Evolutionary conservation across 768 basidiomycete species (phyloP), one percentile per base, ranked within the genome.

Genomic region (Hemileccinum rubropunctum): DNA sequence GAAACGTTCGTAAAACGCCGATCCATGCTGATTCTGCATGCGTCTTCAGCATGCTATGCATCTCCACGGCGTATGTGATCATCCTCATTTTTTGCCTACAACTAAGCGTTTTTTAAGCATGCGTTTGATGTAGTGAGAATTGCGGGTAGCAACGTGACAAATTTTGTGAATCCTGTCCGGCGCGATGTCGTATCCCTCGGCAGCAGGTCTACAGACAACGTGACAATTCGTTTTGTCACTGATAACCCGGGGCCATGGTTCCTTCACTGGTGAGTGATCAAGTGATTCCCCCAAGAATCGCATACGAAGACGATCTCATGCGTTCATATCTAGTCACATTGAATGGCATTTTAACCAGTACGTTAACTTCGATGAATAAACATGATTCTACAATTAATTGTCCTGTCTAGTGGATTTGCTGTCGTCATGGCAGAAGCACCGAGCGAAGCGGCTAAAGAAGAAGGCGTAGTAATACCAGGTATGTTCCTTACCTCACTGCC

Each of bases 241-340:
- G 78, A 85, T 56, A 86, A 86, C 63, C 74, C 83, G 3, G 84
- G 83, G 10, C 76, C 77, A 8, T 82, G 80, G 76, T 67, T 75
- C 58, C 56, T 75, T 35, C 75, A 75, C 53, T 76, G 61, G 60
- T 62, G 40, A 53, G 50, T 11, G 12, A 14, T 27, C 4, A 28
- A 9, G 27, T 28, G 4, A 5, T 28, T 28, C 5, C 27, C 5
- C 27, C n/a, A n/a, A n/a, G n/a, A n/a, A 9, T 11, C 11, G 10
- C 14, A 36, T 30, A 46, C 27, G n/a, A 27, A 32, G 4, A 1
- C 6, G 21, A 15, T 36, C 42, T 28, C 21, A 42, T 17, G 13
- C 33, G 5, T 17, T 15, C 23, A 28, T n/a, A 23, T 13, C 4
- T 18, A 59, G 58, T 28, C 58, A 59, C 39, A 54, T 57, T 12